Conservation (phyloP, 495 filamentous ascomycete genomes). For the Annulohypoxylon bovei region DNA sequence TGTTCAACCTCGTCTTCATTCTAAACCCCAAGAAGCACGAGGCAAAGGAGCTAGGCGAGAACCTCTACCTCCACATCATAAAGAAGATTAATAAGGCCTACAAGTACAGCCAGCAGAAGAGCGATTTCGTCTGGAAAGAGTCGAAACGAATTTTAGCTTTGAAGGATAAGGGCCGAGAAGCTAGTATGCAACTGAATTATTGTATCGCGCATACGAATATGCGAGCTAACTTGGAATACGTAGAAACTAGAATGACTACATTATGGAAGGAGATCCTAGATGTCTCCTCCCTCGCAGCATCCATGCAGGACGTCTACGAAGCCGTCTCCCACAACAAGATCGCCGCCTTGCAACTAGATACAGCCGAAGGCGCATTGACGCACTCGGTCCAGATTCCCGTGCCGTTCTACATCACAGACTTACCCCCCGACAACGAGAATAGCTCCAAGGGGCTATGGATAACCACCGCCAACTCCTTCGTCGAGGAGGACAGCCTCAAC, state of each 20-base stretch:
- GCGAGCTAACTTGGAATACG: conserved; percentile 16
- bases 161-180: conserved; percentile 81
- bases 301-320: conserved; percentile 81
- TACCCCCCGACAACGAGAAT: conserved; percentile 73
- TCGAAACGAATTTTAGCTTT: conserved; percentile 77
- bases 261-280: conserved; percentile 77
- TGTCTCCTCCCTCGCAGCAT: conserved; percentile 81
- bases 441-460: conserved; percentile 77
- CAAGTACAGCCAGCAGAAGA: conserved; percentile 88
- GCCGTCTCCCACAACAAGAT: conserved; percentile 85
- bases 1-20: conserved; percentile 98
- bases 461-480: conserved; percentile 82
- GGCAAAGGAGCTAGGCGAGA: conserved; percentile 74
- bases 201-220: conserved; percentile 9
- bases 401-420: conserved; percentile 75
- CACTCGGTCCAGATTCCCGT: conserved; percentile 89
- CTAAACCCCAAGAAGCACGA: conserved; percentile 81
- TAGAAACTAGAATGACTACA: conserved; percentile 63
- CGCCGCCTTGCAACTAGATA: conserved; percentile 65
- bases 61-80: conserved; percentile 87
- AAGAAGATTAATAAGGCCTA: conserved; percentile 90
- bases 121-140: conserved; percentile 88
- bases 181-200: conserved; percentile 61
- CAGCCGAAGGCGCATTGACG: conserved; percentile 59
- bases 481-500: conserved; percentile 68